Conservation (phyloP, 164 flowering plant species). For the Umbellularia californica region DNA sequence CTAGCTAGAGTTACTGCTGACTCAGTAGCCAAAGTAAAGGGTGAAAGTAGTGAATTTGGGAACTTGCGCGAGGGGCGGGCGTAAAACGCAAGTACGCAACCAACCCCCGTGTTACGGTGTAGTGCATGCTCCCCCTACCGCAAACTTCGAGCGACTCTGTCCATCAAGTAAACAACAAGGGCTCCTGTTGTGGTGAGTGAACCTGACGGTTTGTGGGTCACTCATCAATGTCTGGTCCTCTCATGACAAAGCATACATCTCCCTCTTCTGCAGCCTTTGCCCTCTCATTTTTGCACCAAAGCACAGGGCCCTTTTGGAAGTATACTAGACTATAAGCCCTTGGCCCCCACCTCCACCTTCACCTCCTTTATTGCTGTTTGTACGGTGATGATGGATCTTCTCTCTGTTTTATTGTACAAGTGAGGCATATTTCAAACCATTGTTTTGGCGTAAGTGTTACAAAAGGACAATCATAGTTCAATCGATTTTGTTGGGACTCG, state of each 20-base stretch:
- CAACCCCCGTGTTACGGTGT: not conserved
- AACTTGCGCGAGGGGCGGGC: not conserved
- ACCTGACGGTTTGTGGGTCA: not conserved
- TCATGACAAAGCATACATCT: not conserved
- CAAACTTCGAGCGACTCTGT: constrained; percentile 13
- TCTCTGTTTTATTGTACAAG: too few species aligned
- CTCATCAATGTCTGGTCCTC: not conserved
- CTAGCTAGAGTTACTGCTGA: not conserved
- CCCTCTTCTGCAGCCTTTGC: constrained; percentile 9
- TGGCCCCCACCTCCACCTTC: not conserved
- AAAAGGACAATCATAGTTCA: too few species aligned
- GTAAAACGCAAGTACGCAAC: not conserved
- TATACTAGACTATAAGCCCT: not conserved
- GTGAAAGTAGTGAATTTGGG: too few species aligned
- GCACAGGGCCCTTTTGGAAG: not conserved
- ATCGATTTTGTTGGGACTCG: too few species aligned
- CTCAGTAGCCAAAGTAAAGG: not conserved
- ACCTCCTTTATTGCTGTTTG: not conserved
- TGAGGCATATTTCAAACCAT: too few species aligned
- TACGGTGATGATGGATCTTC: not conserved
- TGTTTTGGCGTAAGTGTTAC: too few species aligned
- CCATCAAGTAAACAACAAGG: constrained; percentile 2
- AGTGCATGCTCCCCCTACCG: constrained; percentile 4
- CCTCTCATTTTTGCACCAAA: not conserved
- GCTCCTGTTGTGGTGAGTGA: not conserved